Evolutionary conservation across 768 basidiomycete genomes (phyloP).

Genomic region (Leccinum longicurvipes): DNA sequence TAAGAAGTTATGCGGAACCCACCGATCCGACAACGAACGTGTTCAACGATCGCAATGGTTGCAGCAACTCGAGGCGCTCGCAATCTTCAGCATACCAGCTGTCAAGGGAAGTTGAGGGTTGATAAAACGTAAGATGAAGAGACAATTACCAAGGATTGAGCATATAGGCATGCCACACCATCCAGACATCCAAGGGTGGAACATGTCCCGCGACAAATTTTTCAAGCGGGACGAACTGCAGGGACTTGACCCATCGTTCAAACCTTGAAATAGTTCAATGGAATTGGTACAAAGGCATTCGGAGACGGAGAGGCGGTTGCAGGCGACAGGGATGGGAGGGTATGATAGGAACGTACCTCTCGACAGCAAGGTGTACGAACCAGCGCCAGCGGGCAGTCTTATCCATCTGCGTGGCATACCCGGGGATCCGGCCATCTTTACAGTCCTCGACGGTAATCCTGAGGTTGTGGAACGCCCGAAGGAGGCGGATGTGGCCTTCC

Average conservation of each 20-base stretch:
- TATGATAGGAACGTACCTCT: conserved; percentile 27
- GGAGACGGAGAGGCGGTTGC: not conserved
- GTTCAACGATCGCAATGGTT: conserved; percentile 26
- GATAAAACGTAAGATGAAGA: not conserved
- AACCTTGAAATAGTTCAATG: conserved; percentile 25
- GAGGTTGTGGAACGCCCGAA: conserved; percentile 33
- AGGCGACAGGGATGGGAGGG: not conserved
- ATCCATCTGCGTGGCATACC: conserved; percentile 22
- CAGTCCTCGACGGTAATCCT: conserved; percentile 27
- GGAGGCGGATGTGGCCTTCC: conserved; percentile 34
- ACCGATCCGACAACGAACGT: conserved; percentile 30
- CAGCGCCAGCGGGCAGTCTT: conserved; percentile 35
- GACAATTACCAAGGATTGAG: conserved; percentile 34
- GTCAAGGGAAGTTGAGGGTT: conserved; percentile 1
- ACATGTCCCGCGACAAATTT: conserved; percentile 25
- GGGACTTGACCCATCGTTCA: conserved; percentile 31
- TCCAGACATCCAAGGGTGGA: conserved; percentile 40
- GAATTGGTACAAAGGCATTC: not conserved
- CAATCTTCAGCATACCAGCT: conserved; percentile 35
- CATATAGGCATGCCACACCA: conserved; percentile 43
- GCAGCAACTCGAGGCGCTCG: conserved; percentile 26
- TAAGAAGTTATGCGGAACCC: conserved; percentile 4
- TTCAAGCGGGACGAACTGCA: conserved; percentile 24
- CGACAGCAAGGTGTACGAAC: conserved; percentile 39
- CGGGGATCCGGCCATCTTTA: conserved; percentile 28